Evolutionary conservation across 768 basidiomycete genomes (phyloP).

Genomic region (Rhodotorula taiwanensis): DNA sequence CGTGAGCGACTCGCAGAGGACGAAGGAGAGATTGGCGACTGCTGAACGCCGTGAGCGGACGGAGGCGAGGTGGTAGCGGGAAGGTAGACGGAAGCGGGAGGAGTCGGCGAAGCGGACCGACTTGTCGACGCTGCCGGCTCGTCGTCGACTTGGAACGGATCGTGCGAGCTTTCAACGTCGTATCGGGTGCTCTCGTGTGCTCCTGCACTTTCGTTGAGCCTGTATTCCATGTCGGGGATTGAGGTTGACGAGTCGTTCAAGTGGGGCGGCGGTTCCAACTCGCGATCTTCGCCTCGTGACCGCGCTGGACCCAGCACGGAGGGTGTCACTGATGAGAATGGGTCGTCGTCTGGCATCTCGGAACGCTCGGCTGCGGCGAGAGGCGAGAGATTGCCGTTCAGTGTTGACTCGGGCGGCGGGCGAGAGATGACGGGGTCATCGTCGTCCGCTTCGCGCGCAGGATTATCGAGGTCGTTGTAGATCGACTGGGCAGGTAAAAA

Average conservation of each 20-base stretch:
- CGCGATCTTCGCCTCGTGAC: background rate
- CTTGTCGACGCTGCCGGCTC: too few relatives aligned
- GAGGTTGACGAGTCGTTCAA: background rate
- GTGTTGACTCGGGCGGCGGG: background rate
- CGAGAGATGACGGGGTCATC: background rate
- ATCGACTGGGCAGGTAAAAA: too few relatives aligned
- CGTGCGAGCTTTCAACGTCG: background rate
- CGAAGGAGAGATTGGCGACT: background rate
- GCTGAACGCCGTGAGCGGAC: background rate
- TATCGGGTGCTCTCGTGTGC: too few relatives aligned
- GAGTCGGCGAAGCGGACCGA: background rate
- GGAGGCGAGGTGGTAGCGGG: background rate
- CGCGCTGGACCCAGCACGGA: background rate
- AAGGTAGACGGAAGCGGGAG: background rate
- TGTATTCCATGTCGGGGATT: too few relatives aligned
- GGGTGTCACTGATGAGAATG: background rate
- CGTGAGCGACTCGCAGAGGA: background rate
- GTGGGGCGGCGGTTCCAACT: background rate
- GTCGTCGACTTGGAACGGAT: background rate
- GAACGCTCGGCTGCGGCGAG: background rate
- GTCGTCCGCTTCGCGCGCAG: too few relatives aligned
- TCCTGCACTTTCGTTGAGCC: too few relatives aligned
- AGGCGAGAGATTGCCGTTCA: background rate
- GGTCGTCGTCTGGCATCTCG: constrained; percentile 3
- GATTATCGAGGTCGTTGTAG: too few relatives aligned